Conservation (phyloP, 306 rosid genomes). For the Notholithocarpus densiflorus region DNA sequence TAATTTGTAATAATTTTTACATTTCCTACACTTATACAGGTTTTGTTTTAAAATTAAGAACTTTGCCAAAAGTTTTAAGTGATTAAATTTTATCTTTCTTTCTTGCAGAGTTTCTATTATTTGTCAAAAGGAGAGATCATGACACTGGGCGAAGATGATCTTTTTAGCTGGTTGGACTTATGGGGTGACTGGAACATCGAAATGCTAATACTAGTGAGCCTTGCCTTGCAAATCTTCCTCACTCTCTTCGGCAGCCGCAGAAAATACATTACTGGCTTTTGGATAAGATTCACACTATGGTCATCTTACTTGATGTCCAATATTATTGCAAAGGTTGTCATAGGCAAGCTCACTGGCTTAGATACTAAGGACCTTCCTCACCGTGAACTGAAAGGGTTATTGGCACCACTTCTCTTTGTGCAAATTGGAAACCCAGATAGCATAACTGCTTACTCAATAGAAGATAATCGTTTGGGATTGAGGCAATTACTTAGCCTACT, state of each 20-base stretch:
- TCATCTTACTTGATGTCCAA: conserved; percentile 44
- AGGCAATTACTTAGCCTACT: conserved; percentile 48
- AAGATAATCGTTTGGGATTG: conserved; percentile 50
- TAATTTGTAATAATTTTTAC: too few relatives aligned
- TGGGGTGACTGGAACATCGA: conserved; percentile 69
- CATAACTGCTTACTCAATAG: conserved; percentile 66
- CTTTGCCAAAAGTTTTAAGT: conserved; percentile 5
- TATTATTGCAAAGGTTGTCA: conserved; percentile 41
- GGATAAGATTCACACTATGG: conserved; percentile 53
- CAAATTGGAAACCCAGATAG: conserved; percentile 66
- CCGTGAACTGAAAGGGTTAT: conserved; percentile 45
- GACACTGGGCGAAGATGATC: not conserved
- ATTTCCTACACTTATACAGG: too few relatives aligned
- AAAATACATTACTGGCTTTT: conserved; percentile 44
- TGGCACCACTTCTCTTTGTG: conserved; percentile 58
- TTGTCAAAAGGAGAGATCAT: conserved; percentile 10
- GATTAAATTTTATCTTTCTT: not conserved
- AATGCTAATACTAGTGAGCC: conserved; percentile 41
- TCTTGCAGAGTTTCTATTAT: conserved; percentile 24
- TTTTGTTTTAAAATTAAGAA: too few relatives aligned
- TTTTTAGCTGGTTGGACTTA: conserved; percentile 21
- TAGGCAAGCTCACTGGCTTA: conserved; percentile 56
- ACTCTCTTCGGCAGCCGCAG: conserved; percentile 55
- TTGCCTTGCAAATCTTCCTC: conserved; percentile 46
- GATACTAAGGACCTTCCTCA: conserved; percentile 35